phyloP scores from a whole-genome alignment of 2,329 filamentous ascomycete genomes.

The Fusarium siculi region DNA sequence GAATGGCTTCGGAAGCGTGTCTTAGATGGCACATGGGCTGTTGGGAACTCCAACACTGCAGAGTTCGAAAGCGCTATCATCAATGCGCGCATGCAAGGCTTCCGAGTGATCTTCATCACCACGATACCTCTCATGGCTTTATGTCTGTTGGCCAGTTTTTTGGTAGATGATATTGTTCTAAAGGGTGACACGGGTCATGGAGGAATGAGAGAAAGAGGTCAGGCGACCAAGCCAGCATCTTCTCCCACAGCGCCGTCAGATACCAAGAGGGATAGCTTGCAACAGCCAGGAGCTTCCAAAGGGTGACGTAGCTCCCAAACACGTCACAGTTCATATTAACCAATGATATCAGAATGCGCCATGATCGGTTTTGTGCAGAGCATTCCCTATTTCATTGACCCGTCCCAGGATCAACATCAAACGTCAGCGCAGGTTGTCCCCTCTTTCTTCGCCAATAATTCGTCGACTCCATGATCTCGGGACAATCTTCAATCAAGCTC shows the following conservation, averaged over 20 bases:
- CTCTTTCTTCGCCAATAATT: background rate
- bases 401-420: background rate
- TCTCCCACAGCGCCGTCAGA: background rate
- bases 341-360: fast-evolving
- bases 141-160: background rate
- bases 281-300: fast-evolving
- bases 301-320: fast-evolving
- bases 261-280: fast-evolving
- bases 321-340: background rate
- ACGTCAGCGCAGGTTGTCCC: background rate
- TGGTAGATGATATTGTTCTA: background rate
- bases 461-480: background rate
- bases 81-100: background rate
- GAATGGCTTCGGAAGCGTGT: background rate
- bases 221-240: too few species aligned
- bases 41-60: background rate
- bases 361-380: fast-evolving
- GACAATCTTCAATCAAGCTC: background rate
- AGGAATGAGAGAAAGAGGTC: background rate
- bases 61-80: background rate
- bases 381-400: background rate
- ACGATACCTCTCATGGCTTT: background rate
- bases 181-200: background rate
- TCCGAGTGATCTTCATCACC: background rate
- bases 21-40: background rate